Conservation (phyloP, 306 rosid genomes). For the Alnus glutinosa region DNA sequence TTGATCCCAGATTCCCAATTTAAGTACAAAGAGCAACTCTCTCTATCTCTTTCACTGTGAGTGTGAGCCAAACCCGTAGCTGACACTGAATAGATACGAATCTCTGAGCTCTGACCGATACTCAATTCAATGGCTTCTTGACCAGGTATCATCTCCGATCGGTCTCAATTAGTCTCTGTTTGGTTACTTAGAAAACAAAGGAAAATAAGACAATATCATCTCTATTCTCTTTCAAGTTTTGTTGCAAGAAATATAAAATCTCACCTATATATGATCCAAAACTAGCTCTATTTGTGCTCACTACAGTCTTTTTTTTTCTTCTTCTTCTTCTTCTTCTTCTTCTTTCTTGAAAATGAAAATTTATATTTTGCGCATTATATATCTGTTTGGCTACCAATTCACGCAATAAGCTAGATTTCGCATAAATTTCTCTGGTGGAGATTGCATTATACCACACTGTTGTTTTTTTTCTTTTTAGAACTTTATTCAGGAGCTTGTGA, state of each 20-base stretch:
- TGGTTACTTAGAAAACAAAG: constrained; percentile 27
- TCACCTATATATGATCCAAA: too few species aligned
- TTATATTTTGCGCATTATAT: not conserved
- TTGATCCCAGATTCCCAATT: not conserved
- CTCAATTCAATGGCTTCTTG: constrained; percentile 41
- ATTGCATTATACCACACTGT: not conserved
- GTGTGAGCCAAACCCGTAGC: constrained; percentile 8
- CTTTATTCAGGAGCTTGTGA: not conserved
- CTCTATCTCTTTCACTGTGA: constrained; percentile 9
- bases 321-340: too few species aligned
- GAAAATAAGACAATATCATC: not conserved
- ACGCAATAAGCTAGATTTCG: not conserved
- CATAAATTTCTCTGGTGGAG: not conserved
- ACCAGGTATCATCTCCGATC: constrained; percentile 31
- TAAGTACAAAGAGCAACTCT: not conserved
- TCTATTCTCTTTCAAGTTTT: not conserved
- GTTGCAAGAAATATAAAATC: not conserved
- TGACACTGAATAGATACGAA: not conserved
- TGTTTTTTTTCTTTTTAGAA: not conserved
- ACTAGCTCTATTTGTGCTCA: too few species aligned
- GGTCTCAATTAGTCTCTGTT: not conserved
- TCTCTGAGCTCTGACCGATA: constrained; percentile 24
- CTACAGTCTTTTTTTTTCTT: too few species aligned
- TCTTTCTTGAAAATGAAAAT: not conserved
- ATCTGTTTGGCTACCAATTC: not conserved